A percentile compares a stretch with the other conserved stretches of the same genome.
Conservation (phyloP, 2,329 filamentous ascomycete species). For the Aureobasidium musti region DNA sequence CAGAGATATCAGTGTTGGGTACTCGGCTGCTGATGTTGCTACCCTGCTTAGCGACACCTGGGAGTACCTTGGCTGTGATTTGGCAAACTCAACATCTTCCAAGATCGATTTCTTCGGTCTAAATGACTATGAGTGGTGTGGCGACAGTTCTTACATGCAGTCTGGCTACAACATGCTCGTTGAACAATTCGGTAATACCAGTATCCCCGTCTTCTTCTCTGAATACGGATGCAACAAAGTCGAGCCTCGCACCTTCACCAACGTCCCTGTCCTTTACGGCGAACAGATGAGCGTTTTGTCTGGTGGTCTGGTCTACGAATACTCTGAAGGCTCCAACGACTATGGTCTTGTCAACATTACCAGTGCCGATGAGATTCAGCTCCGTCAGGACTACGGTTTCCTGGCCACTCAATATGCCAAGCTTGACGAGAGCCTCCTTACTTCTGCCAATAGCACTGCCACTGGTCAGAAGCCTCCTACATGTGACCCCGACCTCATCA, state of each 20-base stretch:
- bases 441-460: constrained; percentile 59
- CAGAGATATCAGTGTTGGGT: constrained; percentile 65
- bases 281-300: constrained; percentile 67
- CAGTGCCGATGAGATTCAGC: constrained; percentile 43
- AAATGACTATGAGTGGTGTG: constrained; percentile 72
- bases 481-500: constrained; percentile 67
- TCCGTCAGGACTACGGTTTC: constrained; percentile 57
- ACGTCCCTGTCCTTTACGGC: constrained; percentile 69
- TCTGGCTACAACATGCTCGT: constrained; percentile 63
- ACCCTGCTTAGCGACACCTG: constrained; percentile 71
- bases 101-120: constrained; percentile 66
- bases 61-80: constrained; percentile 71
- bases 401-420: constrained; percentile 71
- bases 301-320: constrained; percentile 77
- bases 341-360: constrained; percentile 50
- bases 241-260: constrained; percentile 39
- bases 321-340: constrained; percentile 65
- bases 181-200: constrained; percentile 61
- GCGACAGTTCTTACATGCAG: constrained; percentile 62
- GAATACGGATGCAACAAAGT: constrained; percentile 52
- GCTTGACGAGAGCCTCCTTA: constrained; percentile 67
- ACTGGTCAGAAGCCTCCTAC: constrained; percentile 57
- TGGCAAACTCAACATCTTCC: constrained; percentile 52
- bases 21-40: constrained; percentile 74
- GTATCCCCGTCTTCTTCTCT: constrained; percentile 74